Percentiles rank a stretch among this genome's conserved stretches.
phyloP scores from a whole-genome alignment of 129 eudicot genomes.

The Arctium minus region DNA sequence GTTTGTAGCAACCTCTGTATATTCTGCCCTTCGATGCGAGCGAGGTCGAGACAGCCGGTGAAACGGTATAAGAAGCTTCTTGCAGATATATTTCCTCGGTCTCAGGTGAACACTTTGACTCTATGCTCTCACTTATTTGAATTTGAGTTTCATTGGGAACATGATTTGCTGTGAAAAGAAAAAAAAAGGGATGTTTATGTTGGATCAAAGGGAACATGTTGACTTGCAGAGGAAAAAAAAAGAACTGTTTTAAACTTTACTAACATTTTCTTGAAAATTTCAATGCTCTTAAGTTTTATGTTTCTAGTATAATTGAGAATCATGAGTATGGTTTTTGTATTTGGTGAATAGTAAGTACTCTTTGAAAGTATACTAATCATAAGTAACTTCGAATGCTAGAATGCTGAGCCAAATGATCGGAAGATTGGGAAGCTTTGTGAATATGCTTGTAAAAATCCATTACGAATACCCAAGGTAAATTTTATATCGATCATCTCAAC shows the following conservation, averaged over 20 bases:
- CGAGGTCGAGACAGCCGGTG: slow-evolving; percentile 81
- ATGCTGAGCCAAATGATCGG: slow-evolving; percentile 75
- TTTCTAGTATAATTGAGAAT: neutral
- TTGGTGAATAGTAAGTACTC: neutral
- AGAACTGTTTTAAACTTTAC: neutral
- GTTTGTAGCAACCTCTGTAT: slow-evolving; percentile 69
- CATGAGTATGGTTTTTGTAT: neutral
- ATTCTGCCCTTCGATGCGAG: slow-evolving; percentile 81
- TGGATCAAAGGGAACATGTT: neutral
- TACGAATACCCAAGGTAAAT: slow-evolving; percentile 74
- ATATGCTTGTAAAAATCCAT: slow-evolving; percentile 68
- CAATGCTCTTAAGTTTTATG: neutral
- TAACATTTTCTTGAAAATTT: neutral
- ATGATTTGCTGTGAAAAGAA: neutral
- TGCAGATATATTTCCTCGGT: slow-evolving; percentile 66
- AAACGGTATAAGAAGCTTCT: slow-evolving; percentile 80
- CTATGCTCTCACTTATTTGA: neutral
- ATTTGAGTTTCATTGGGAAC: neutral
- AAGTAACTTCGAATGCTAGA: slow-evolving; percentile 37
- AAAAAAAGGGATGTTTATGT: neutral
- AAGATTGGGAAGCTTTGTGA: slow-evolving; percentile 85
- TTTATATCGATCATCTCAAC: neutral
- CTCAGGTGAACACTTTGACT: slow-evolving; percentile 46
- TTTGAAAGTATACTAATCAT: neutral
- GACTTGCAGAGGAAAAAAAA: slow-evolving; percentile 4